A percentile compares a stretch with the other conserved stretches of the same genome.
Conservation (phyloP, 768 basidiomycete genomes). For the Dioszegia aurantiaca region DNA sequence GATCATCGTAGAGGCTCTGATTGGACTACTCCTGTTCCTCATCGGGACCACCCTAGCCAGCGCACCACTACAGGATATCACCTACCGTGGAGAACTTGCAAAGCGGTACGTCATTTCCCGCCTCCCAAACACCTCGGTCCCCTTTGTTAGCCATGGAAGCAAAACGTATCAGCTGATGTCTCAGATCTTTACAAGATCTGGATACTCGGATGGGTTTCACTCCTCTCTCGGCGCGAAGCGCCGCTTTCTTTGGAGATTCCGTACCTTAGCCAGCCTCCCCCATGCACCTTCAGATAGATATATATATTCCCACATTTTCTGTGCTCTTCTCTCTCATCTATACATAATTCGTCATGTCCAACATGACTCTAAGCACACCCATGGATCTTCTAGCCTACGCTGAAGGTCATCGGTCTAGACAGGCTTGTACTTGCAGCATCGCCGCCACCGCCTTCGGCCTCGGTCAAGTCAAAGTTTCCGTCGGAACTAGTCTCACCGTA, state of each 20-base stretch:
- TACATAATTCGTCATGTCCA: no score
- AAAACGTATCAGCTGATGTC: neutral
- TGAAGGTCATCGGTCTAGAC: no score
- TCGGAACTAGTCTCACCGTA: neutral
- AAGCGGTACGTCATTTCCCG: constrained; percentile 43
- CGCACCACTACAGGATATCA: constrained; percentile 41
- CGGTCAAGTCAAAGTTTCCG: neutral
- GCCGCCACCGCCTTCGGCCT: no score
- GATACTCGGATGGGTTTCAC: constrained; percentile 44
- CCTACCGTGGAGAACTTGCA: constrained; percentile 48
- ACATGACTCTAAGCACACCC: no score
- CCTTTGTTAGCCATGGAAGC: neutral
- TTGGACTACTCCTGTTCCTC: constrained; percentile 43
- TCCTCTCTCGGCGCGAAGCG: constrained; percentile 24
- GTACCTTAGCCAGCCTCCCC: neutral
- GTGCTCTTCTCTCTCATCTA: neutral
- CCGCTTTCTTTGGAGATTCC: constrained; percentile 34
- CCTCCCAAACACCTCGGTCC: neutral
- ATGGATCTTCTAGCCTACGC: no score
- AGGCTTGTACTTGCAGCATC: no score
- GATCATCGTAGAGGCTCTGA: constrained; percentile 46
- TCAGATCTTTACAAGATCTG: constrained; percentile 33
- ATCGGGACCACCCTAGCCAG: constrained; percentile 39
- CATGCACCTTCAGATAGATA: constrained; percentile 9
- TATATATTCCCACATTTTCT: neutral